Evolutionary conservation across 345 rosid species (phyloP).

Genomic region (Psidium friedrichsthalianum): DNA sequence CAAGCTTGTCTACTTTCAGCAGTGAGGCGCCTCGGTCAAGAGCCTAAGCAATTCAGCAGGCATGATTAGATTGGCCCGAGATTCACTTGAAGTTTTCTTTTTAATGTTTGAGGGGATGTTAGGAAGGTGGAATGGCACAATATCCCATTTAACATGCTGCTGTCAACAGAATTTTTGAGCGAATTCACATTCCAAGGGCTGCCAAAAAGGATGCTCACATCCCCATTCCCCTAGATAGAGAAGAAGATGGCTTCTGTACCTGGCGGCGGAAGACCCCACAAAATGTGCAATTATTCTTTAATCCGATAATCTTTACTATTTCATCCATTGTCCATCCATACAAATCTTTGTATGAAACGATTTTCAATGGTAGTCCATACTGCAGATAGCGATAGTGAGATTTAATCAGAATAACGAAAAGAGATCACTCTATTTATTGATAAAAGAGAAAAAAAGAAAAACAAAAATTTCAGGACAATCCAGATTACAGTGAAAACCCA

Average conservation of each 20-base stretch:
- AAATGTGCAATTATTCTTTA: slow-evolving; percentile 92
- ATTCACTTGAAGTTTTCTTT: neutral
- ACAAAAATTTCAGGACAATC: neutral
- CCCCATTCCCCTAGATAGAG: neutral
- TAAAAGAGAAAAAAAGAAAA: neutral
- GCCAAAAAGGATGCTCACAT: neutral
- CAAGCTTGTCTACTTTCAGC: slow-evolving; percentile 84
- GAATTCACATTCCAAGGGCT: neutral
- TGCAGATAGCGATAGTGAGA: slow-evolving; percentile 2
- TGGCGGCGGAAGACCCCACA: slow-evolving; percentile 96
- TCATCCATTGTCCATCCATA: slow-evolving; percentile 99
- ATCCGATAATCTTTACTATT: slow-evolving; percentile 86
- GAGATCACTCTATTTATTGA: neutral
- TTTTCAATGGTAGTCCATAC: slow-evolving; percentile 85
- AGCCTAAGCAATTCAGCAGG: slow-evolving; percentile 34
- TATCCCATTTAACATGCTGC: neutral
- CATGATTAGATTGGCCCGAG: neutral
- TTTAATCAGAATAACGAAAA: neutral
- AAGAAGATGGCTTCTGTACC: slow-evolving; percentile 18
- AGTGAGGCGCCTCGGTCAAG: slow-evolving; percentile 90
- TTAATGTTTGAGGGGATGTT: neutral
- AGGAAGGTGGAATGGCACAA: neutral
- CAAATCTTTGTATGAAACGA: slow-evolving; percentile 89
- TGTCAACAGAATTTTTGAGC: neutral
- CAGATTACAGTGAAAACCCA: neutral